Conservation (phyloP, 352 stramenopile genomes). For the Phytophthora kernoviae region DNA sequence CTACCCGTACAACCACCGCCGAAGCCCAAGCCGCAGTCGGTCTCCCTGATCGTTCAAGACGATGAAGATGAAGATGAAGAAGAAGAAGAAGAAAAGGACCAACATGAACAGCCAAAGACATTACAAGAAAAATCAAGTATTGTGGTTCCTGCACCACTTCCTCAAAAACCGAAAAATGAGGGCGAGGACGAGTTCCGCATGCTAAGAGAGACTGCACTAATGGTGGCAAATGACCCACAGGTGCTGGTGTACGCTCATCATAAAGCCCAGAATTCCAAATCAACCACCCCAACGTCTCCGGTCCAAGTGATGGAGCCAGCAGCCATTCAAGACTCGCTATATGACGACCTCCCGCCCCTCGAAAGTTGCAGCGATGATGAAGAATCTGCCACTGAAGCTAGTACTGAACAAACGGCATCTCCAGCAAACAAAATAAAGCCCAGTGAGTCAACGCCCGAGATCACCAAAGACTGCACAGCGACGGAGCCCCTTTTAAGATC, state of each 20-base stretch:
- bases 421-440: slow-evolving; percentile 4
- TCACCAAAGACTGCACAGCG: not conserved
- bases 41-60: slow-evolving; percentile 46
- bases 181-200: slow-evolving; percentile 57
- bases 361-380: slow-evolving; percentile 66
- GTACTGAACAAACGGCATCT: slow-evolving; percentile 9
- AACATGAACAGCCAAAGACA: not conserved
- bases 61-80: slow-evolving; percentile 40
- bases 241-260: slow-evolving; percentile 17
- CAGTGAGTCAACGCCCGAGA: not conserved
- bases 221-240: slow-evolving; percentile 70
- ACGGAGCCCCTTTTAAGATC: slow-evolving; percentile 40
- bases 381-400: slow-evolving; percentile 10
- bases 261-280: slow-evolving; percentile 1
- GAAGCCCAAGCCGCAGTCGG: slow-evolving; percentile 23
- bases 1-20: slow-evolving; percentile 74
- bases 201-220: slow-evolving; percentile 66
- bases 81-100: slow-evolving; percentile 12
- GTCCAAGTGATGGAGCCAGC: slow-evolving; percentile 16
- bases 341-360: slow-evolving; percentile 58
- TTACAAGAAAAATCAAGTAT: slow-evolving; percentile 1
- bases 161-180: slow-evolving; percentile 18
- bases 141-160: not conserved
- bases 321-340: slow-evolving; percentile 24
- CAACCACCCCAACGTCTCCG: not conserved